Evolutionary conservation across 148 eudicot genomes (phyloP).

Genomic region (Heliosperma pusillum): DNA sequence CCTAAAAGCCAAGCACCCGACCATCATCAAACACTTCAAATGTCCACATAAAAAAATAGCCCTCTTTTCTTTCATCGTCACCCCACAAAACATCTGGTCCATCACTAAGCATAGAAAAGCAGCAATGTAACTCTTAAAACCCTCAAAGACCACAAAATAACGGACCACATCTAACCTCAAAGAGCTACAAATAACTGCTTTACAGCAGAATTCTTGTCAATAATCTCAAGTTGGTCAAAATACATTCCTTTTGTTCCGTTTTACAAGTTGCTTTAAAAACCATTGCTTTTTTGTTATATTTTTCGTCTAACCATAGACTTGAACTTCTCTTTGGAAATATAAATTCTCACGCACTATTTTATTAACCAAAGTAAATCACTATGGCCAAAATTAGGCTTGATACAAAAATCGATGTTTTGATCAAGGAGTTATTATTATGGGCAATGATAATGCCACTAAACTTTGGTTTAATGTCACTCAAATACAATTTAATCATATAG

Average conservation of each 20-base stretch:
- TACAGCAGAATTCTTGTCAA: neutral
- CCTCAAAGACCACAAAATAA: neutral
- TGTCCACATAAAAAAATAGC: neutral
- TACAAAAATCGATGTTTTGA: too few relatives aligned
- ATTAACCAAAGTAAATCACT: too few relatives aligned
- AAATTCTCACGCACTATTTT: too few relatives aligned
- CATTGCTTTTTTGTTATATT: too few relatives aligned
- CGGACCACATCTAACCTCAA: neutral
- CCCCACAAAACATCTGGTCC: neutral
- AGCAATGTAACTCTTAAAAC: neutral
- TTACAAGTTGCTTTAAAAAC: neutral
- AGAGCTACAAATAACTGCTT: slow-evolving; percentile 1
- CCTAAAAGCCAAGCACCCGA: neutral
- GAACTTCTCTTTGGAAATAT: too few relatives aligned
- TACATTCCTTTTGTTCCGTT: neutral
- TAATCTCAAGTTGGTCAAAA: neutral
- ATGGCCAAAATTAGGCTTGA: too few relatives aligned
- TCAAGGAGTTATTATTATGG: too few relatives aligned
- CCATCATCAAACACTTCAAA: neutral
- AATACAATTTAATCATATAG: too few relatives aligned
- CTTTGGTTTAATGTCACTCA: too few relatives aligned
- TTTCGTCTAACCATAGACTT: too few relatives aligned
- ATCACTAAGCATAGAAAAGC: neutral
- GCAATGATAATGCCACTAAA: too few relatives aligned
- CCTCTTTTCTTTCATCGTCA: neutral